Percentiles rank a stretch among this genome's conserved stretches.
phyloP scores from a whole-genome alignment of 2,329 filamentous ascomycete genomes.

The Claviceps monticola region DNA sequence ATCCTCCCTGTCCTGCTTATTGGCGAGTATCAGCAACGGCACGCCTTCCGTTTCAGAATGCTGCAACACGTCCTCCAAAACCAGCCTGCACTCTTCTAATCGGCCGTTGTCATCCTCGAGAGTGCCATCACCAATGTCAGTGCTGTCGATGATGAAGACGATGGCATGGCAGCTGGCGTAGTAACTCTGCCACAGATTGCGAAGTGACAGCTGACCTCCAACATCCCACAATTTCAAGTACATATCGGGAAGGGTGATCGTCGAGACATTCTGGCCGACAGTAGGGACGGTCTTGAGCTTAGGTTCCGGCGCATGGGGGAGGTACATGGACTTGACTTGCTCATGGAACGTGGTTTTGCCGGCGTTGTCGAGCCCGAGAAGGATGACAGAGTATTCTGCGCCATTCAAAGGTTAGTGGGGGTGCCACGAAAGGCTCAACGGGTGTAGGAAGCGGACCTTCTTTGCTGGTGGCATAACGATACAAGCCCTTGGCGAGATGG shows the following conservation, averaged over 20 bases:
- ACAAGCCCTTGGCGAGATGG: slow-evolving; percentile 88
- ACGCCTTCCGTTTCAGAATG: slow-evolving; percentile 83
- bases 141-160: slow-evolving; percentile 93
- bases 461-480: slow-evolving; percentile 91
- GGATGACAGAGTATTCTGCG: slow-evolving; percentile 87
- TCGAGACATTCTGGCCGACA: slow-evolving; percentile 91
- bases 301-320: slow-evolving; percentile 44
- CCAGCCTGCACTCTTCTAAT: slow-evolving; percentile 75
- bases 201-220: slow-evolving; percentile 78
- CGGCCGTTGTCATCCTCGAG: slow-evolving; percentile 44
- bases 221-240: slow-evolving; percentile 99
- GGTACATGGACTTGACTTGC: slow-evolving; percentile 84
- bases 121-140: slow-evolving; percentile 77
- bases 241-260: slow-evolving; percentile 81
- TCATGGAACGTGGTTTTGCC: slow-evolving; percentile 97
- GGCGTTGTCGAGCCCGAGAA: slow-evolving; percentile 94
- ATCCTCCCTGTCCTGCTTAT: slow-evolving; percentile 96
- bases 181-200: slow-evolving; percentile 90
- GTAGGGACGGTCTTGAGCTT: slow-evolving; percentile 85
- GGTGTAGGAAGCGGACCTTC: slow-evolving; percentile 47
- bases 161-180: slow-evolving; percentile 91
- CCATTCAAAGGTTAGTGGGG: not conserved
- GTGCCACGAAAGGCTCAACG: not conserved
- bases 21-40: slow-evolving; percentile 81
- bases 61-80: slow-evolving; percentile 80